phyloP scores from a whole-genome alignment of 495 filamentous ascomycete species.

The Penicillium roqueforti region DNA sequence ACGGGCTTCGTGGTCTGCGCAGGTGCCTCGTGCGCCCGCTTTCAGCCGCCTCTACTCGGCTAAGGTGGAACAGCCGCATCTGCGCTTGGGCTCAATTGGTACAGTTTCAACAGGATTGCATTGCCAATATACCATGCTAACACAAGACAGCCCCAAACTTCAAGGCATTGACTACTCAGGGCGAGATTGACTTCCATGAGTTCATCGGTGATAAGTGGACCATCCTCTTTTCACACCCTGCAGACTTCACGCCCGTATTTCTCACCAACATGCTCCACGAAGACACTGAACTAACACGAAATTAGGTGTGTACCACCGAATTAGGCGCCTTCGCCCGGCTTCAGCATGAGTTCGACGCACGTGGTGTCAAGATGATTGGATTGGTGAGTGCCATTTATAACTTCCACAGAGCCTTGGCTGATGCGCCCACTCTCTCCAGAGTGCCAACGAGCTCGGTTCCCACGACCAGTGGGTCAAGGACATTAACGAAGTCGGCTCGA shows the following conservation, averaged over 20 bases:
- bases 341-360: conserved; percentile 56
- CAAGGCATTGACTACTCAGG: conserved; percentile 59
- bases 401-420: conserved; percentile 51
- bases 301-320: conserved; percentile 56
- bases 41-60: conserved; percentile 31
- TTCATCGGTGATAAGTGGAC: conserved; percentile 59
- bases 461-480: conserved; percentile 84
- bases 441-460: conserved; percentile 49
- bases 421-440: conserved; percentile 17
- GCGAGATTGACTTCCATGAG: conserved; percentile 61
- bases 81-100: conserved; percentile 56
- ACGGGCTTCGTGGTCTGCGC: conserved; percentile 22
- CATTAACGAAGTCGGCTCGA: conserved; percentile 86
- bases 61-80: conserved; percentile 52
- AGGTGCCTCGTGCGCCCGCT: conserved; percentile 27
- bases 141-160: conserved; percentile 55
- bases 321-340: conserved; percentile 64
- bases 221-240: conserved; percentile 66
- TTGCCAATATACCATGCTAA: conserved; percentile 1
- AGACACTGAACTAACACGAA: background rate
- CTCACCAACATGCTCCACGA: background rate
- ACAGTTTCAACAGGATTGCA: background rate
- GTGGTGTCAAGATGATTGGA: conserved; percentile 64
- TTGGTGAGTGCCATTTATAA: conserved; percentile 53
- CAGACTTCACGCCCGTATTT: conserved; percentile 62